A percentile compares a stretch with the other conserved stretches of the same genome.
These are phyloP conservation scores for Verticillium zaregamsianum DNA, from an alignment of 2,329 filamentous ascomycete species.

Conservation along the genomic window DNA sequence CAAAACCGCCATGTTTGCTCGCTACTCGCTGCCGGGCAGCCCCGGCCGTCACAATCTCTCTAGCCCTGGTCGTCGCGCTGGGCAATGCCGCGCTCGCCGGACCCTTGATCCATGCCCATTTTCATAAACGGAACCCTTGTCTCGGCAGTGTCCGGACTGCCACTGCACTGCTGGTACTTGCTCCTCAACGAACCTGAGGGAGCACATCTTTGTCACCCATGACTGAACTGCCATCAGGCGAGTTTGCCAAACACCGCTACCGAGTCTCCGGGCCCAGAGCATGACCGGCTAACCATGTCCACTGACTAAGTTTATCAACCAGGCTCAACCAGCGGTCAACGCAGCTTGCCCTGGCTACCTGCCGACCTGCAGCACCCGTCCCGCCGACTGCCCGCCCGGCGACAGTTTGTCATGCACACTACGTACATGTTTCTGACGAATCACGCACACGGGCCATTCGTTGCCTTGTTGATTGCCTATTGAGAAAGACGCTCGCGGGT, in stretches of 20 bases:
- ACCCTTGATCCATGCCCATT: neutral
- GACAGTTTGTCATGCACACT: neutral
- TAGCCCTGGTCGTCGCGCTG: neutral
- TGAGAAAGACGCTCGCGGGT: too few species aligned
- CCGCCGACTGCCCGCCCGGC: neutral
- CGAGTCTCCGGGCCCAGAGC: neutral
- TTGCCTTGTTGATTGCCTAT: neutral
- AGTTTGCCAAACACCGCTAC: neutral
- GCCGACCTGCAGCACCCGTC: neutral
- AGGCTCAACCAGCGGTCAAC: neutral
- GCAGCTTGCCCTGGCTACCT: neutral
- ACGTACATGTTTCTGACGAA: neutral
- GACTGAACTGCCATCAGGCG: neutral
- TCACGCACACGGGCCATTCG: neutral
- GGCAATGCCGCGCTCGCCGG: neutral
- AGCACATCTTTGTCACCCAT: neutral
- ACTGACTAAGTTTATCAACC: neutral
- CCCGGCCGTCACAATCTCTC: neutral
- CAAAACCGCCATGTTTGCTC: neutral
- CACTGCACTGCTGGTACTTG: neutral
- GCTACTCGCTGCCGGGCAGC: neutral
- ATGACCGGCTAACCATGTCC: neutral
- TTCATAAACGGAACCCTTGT: neutral
- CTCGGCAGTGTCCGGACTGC: neutral
- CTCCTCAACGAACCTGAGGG: neutral